Base-by-base conservation (phyloP, 2,329 filamentous ascomycete species). In the Phaeosphaeriaceae sp. region DNA sequence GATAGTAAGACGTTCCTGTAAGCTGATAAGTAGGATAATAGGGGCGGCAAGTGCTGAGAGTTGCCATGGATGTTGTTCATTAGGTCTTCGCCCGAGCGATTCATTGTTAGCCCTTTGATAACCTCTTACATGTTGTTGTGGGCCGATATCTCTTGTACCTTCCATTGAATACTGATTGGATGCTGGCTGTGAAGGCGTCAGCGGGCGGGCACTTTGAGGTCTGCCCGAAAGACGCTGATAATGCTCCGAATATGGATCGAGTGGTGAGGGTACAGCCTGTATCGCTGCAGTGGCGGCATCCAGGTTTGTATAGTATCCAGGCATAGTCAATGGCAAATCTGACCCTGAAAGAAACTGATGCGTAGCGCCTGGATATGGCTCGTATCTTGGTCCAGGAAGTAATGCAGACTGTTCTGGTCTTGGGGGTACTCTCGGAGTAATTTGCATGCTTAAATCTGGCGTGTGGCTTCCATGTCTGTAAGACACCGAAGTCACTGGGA, bases 181-280 rank as follows among this genome's bases (percentile, higher is more conserved):
- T 17, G 16, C 2, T n/a, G 21, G 35, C n/a, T 45, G 33, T 9
- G 37, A 6, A 16, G 26, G n/a, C 23, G 39, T 18, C 30, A 38
- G 33, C 9, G 29, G 42, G 33, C 37, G 52, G 15, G 52, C 52
- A 39, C 50, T 42, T 8, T 41, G 41, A 3, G 46, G 33, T 21
- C n/a, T n/a, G n/a, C n/a, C n/a, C n/a, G n/a, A n/a, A n/a, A 43
- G 26, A 15, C 37, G 37, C 28, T 47, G 48, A 44, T 58, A 55
- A 32, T 54, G 59, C 35, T 64, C 52, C 21, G 65, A 48, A 21
- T 63, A 51, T 6, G 62, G 41, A 26, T 67, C 61, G 9, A 70
- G 52, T 21, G 68, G 67, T 9, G 68, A 70, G n/a, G 58, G 50
- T 8, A 66, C 46, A 29, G 61, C 51, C 21, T 57, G 54, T 13